Conservation (phyloP, 768 basidiomycete genomes). For the Mycena capillaripes region DNA sequence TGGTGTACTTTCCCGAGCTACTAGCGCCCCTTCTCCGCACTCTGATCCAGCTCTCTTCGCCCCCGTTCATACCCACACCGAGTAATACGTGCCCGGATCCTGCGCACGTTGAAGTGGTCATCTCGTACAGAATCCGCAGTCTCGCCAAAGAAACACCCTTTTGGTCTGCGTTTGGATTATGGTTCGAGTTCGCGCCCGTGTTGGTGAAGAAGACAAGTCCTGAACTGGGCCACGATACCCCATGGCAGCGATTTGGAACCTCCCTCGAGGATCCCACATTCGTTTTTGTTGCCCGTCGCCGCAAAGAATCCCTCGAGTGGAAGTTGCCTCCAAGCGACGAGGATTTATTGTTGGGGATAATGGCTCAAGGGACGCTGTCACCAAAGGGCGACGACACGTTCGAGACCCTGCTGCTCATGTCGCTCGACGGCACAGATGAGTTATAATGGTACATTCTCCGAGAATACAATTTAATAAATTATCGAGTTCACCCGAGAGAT, state of each 20-base stretch:
- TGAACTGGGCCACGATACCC: not conserved
- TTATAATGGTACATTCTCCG: constrained; percentile 4
- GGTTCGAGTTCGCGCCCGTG: constrained; percentile 78
- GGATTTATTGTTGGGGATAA: constrained; percentile 71
- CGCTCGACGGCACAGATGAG: constrained; percentile 44
- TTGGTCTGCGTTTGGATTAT: constrained; percentile 85
- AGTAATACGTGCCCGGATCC: no score
- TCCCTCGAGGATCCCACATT: constrained; percentile 63
- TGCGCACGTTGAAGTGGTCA: constrained; percentile 66
- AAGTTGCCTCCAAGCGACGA: constrained; percentile 62
- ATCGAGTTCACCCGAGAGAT: not conserved
- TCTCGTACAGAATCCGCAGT: constrained; percentile 86
- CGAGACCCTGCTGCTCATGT: constrained; percentile 72
- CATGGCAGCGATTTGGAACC: constrained; percentile 60
- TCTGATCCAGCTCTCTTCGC: constrained; percentile 78
- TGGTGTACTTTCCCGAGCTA: constrained; percentile 91
- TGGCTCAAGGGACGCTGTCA: constrained; percentile 57
- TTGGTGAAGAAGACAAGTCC: constrained; percentile 51
- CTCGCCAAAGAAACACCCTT: constrained; percentile 80
- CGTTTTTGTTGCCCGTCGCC: constrained; percentile 73
- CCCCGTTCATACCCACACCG: constrained; percentile 50
- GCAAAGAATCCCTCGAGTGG: constrained; percentile 72
- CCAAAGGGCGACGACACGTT: constrained; percentile 78
- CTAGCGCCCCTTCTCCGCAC: constrained; percentile 83
- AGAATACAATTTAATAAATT: constrained; percentile 15